Base-by-base conservation (phyloP, 2,329 filamentous ascomycete species). In the Beauveria medogensis region DNA sequence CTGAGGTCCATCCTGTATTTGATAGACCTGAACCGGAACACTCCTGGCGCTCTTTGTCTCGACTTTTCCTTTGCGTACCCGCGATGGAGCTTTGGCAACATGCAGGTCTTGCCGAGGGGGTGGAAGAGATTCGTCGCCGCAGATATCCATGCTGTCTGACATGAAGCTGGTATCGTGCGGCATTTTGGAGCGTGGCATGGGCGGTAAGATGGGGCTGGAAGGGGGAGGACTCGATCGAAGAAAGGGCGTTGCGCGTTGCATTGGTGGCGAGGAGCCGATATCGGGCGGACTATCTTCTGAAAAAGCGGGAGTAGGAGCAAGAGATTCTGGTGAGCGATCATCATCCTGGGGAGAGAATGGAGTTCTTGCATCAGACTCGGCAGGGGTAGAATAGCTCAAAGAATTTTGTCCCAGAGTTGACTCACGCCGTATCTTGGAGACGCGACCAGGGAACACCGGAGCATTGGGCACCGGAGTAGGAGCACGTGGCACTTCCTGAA, bases 211-310 rank as follows among this genome's bases (percentile, higher is more conserved):
- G 2, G 93, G 94, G 70, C 93, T 97, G 2, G 92, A 96, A 28
- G 87, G 84, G 30, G 85, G 83, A 5, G 88, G 86, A 62, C 83
- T 86, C 2, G 82, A 83, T 55, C 71, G 78, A 34, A 81, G 76
- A 65, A 79, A 85, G 48, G 79, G 74, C 34, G 80, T 78, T 43
- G 82, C 82, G 65, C 84, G 82, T 64, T 92, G 85, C 1, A 95
- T 80, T 1, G 94, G 94, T 16, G 93, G 93, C 3, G 93, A 97
- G 0, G 94, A 97, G 1, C 89, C 89, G 67, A 97, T 91, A 59
- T 91, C 90, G 54, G 85, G 86, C 4, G 91, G 89, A 57, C 91
- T 95, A 60, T 88, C 80, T 57, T 80, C 82, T 58, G 84, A 81
- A 44, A 77, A 80, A 40, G 77, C 75, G 5, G 81, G 81, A 1